Evolutionary conservation across 345 rosid genomes (phyloP), one percentile per base, ranked within the genome.

Genomic region (Raphanus sativus): DNA sequence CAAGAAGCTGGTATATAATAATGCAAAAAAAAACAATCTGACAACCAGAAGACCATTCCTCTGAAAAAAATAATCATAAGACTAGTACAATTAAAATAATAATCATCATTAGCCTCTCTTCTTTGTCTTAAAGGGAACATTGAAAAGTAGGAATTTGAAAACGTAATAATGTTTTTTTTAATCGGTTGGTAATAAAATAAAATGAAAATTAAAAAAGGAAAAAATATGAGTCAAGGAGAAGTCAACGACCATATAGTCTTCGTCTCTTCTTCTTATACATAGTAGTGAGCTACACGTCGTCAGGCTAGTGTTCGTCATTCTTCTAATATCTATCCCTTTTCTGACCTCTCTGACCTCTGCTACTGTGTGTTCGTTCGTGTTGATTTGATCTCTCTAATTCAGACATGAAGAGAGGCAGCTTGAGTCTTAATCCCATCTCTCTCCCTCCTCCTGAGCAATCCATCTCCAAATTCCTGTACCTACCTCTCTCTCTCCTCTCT

Each of bases 381-480:
- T 42, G 58, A 63, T 54, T 76, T 42, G 38, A 70, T 72, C 71
- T 52, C 24, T 52, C 24, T 52, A 10, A n/a, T 28, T 28, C 67
- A 71, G 65, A 69, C 75, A 90, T 90, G 98, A 92, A 86, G 75
- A 88, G 84, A 75, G 86, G 85, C 30, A 38, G 74, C 65, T 73
- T 90, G 40, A 83, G 73, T 73, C 82, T 74, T 63, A 85, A 76
- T 52, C 91, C 87, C 48, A 81, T 92, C 73, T 77, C 79, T 34
- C 86, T 92, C 55, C 98, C 98, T 81, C 82, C 89, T 78, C 56
- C 87, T 67, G 90, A 86, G 64, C 81, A 54, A 34, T 81, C 91
- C 79, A 69, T 91, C 70, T 71, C 94, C 83, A 86, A 85, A 59
- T 92, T 90, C 89, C 76, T 92, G 98, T 92, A 85, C 59, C 26